These are phyloP conservation scores for Ailanthus altissimus DNA, from an alignment of 345 rosid species.

Conservation along the genomic window DNA sequence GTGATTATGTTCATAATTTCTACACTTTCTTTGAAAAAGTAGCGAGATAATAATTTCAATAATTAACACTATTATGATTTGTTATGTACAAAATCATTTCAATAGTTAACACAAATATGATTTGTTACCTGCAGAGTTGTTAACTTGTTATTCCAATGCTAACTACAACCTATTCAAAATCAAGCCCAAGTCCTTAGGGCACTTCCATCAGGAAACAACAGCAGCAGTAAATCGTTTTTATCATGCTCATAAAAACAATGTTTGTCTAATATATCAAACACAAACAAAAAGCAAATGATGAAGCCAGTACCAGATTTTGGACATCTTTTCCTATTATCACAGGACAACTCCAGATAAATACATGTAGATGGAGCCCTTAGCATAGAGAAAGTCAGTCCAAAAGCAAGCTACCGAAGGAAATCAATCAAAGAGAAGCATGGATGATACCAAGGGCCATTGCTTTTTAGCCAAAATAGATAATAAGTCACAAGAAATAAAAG, in stretches of 20 bases:
- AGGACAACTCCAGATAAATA: constrained; percentile 14
- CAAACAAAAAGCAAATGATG: constrained; percentile 9
- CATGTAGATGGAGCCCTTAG: constrained; percentile 25
- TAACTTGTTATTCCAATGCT: not conserved
- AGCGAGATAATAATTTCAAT: not conserved
- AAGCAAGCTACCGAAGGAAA: constrained; percentile 15
- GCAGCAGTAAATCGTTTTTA: not conserved
- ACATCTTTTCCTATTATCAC: constrained; percentile 11
- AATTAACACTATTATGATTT: not conserved
- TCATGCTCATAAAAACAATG: too few relatives aligned
- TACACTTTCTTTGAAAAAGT: not conserved
- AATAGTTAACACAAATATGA: not conserved
- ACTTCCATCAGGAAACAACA: not conserved
- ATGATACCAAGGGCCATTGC: constrained; percentile 7
- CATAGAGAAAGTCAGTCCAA: constrained; percentile 3
- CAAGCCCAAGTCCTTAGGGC: not conserved
- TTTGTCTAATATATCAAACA: constrained; percentile 1
- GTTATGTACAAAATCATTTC: not conserved
- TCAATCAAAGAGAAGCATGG: constrained; percentile 2
- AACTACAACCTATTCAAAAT: not conserved
- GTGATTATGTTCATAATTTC: not conserved
- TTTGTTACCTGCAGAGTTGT: too few relatives aligned
- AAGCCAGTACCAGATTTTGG: not conserved
- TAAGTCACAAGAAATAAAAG: not conserved
- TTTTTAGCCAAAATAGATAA: constrained; percentile 3